Evolutionary conservation across 1,284 basidiomycete species (phyloP).

Genomic region (Neotropicomus parvogracilis): DNA sequence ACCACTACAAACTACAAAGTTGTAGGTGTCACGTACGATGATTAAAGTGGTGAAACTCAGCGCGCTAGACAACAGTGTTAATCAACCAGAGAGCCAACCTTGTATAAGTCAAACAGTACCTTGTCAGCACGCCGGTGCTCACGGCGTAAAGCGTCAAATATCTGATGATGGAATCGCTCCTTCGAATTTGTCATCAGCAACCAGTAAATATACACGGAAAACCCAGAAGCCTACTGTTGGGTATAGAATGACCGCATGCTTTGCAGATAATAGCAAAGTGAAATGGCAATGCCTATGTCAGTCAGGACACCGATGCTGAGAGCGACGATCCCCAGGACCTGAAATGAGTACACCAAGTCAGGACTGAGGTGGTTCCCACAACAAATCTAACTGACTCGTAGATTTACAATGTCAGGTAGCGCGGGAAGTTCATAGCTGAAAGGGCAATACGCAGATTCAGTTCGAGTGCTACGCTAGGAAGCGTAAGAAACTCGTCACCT

Average conservation of each 20-base stretch:
- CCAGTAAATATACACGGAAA: neutral
- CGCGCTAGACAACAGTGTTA: conserved; percentile 38
- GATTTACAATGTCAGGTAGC: conserved; percentile 7
- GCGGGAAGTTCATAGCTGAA: conserved; percentile 13
- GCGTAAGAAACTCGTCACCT: conserved; percentile 34
- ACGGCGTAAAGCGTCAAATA: conserved; percentile 48
- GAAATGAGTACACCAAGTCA: conserved; percentile 3
- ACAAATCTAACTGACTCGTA: conserved; percentile 19
- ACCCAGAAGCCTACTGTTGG: conserved; percentile 21
- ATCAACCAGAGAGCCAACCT: neutral
- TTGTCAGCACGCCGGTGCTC: conserved; percentile 54
- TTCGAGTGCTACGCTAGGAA: conserved; percentile 13
- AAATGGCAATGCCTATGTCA: conserved; percentile 45
- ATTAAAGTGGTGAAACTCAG: conserved; percentile 56
- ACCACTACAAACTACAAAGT: too few relatives aligned
- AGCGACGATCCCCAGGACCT: conserved; percentile 42
- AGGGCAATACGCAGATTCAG: conserved; percentile 17
- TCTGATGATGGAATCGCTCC: conserved; percentile 59
- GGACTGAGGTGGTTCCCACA: neutral
- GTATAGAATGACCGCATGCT: conserved; percentile 43
- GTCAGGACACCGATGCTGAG: conserved; percentile 44
- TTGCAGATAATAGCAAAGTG: conserved; percentile 52
- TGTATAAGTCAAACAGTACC: conserved; percentile 34
- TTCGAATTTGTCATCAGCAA: conserved; percentile 23
- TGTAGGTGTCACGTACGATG: conserved; percentile 40